These are phyloP conservation scores for Ulota crispa DNA, from an alignment of 225 moss, liverwort and hornwort species.

Conservation along the genomic window DNA sequence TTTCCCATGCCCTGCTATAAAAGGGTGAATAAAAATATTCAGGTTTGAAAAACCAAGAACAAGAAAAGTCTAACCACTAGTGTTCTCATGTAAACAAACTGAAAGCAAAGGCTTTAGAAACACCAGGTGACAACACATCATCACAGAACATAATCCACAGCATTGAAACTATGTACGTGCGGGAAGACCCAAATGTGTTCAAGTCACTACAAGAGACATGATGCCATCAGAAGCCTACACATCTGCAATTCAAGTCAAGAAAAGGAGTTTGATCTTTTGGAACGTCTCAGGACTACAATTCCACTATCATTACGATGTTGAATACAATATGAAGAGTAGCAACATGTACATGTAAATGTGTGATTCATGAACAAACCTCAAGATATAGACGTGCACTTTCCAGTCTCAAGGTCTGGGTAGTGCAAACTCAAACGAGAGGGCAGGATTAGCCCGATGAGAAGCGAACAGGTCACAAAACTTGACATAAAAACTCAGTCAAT, in stretches of 20 bases:
- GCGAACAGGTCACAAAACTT: constrained; percentile 6
- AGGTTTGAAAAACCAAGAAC: neutral
- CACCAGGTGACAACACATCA: neutral
- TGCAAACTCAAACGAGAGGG: constrained; percentile 13
- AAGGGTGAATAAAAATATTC: neutral
- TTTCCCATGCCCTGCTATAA: too few relatives aligned
- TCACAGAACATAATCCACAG: neutral
- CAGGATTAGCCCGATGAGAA: neutral
- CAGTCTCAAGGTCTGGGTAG: neutral
- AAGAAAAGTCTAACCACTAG: neutral
- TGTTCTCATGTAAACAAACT: neutral
- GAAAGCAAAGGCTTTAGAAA: neutral
- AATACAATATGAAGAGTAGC: neutral
- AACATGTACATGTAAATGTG: constrained; percentile 11
- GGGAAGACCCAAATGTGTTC: neutral
- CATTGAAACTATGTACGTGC: neutral
- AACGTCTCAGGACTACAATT: neutral
- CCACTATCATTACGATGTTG: constrained; percentile 7
- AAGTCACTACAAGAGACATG: neutral
- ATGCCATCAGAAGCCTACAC: neutral
- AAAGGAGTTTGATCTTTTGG: neutral
- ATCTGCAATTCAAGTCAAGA: neutral
- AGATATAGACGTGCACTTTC: neutral
- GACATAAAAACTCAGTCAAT: constrained; percentile 36
- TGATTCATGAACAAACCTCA: constrained; percentile 15